Base-by-base conservation (phyloP, 192 early-diverging fungal species). In the Gorgonomyces haynaldii region DNA sequence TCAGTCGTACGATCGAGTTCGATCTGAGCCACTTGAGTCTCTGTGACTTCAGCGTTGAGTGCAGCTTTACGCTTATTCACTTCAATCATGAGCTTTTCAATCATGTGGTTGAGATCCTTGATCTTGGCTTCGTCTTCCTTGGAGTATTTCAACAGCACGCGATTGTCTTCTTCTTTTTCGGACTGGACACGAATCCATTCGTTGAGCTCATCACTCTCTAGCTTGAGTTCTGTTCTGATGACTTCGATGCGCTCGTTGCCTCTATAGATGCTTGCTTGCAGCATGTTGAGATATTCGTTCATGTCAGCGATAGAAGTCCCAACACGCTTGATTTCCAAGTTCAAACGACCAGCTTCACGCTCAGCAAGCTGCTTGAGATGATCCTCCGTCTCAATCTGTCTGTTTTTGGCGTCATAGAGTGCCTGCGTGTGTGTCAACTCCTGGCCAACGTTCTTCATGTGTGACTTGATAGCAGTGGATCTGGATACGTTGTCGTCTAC, bases 131-230 rank as follows among this genome's bases (percentile, higher is more conserved):
- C 69, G 48, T 78, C 75, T 45, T 78, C 75, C 37, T 74, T 74
- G 6, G 71, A 54, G 34, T 78, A 78, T 43, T 78, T 76, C 13
- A 72, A 30, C 29, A 78, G 57, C 6, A 64, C 69, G 20, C 67
- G 52, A 46, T 69, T 74, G 60, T 78, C 75, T 50, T 78, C 75
- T 40, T 78, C 68, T 57, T 78, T 78, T 51, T 78, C 75, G 9
- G 57, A 37, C 52, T 78, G 71, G 2, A 78, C 75, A 16, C 67
- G 61, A 28, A 78, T 48, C 75, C 75, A 78, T 41, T 74, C 75
- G 37, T 72, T 66, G 36, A 78, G 60, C 53, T 78, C 75, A 16
- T 72, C 57, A 43, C 69, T 71, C 42, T 71, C 70, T 24, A 74
- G 57, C 41, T 74, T 74, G 29, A 74, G 45, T 54, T 78, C 71